phyloP scores from a whole-genome alignment of 805 yeast genomes.

The Saturnispora bothae region DNA sequence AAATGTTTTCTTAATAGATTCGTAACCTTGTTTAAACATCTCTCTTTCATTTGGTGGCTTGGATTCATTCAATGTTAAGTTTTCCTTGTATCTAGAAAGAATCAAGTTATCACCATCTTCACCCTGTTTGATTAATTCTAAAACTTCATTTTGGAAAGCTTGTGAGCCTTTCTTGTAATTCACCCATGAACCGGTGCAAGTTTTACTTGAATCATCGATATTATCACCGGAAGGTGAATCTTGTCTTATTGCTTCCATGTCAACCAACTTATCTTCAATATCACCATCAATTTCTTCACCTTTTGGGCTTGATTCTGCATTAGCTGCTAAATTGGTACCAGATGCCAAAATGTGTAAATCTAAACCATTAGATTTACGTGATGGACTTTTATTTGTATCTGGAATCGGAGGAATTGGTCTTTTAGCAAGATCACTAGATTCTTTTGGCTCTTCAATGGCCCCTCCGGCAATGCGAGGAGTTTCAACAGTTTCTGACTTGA shows the following conservation, averaged over 20 bases:
- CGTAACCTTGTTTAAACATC: constrained; percentile 38
- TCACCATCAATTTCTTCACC: neutral
- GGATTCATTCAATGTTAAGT: constrained; percentile 38
- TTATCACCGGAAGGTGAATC: constrained; percentile 4
- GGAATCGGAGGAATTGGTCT: neutral
- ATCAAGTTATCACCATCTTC: constrained; percentile 43
- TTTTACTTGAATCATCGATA: constrained; percentile 11
- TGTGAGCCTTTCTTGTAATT: no score
- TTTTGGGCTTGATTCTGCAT: neutral
- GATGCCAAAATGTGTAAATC: constrained; percentile 3
- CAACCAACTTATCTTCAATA: neutral
- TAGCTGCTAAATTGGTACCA: neutral
- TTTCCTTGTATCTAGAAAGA: constrained; percentile 47
- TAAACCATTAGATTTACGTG: constrained; percentile 1
- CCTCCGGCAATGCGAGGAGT: neutral
- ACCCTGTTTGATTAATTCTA: no score
- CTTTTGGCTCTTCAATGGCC: no score
- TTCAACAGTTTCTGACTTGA: neutral
- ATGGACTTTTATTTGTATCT: neutral
- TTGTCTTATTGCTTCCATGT: neutral
- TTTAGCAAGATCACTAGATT: neutral
- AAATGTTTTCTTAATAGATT: constrained; percentile 32
- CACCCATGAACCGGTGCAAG: no score
- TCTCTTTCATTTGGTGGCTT: constrained; percentile 45
- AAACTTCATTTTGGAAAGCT: no score